Evolutionary conservation across 495 filamentous ascomycete genomes (phyloP).

Genomic region (Aspergillus nanangensis): DNA sequence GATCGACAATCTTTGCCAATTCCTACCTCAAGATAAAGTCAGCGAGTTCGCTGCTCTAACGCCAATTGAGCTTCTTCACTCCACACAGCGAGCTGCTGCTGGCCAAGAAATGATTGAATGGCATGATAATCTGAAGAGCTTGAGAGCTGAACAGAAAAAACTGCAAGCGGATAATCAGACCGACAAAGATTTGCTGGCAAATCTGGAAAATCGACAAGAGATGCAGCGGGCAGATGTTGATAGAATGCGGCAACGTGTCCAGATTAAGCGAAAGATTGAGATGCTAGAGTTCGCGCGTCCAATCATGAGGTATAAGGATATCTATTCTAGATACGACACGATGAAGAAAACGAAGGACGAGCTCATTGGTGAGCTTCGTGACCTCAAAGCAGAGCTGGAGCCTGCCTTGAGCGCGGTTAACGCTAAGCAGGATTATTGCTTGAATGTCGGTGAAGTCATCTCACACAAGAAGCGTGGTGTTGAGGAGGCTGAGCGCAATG

Average conservation of each 20-base stretch:
- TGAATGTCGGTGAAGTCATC: conserved; percentile 44
- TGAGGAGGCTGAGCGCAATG: conserved; percentile 45
- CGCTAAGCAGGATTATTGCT: conserved; percentile 58
- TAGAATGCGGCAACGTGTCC: conserved; percentile 68
- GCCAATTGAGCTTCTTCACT: conserved; percentile 76
- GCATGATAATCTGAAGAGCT: conserved; percentile 68
- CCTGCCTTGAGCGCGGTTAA: conserved; percentile 65
- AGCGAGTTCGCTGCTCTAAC: conserved; percentile 86
- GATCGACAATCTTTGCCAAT: conserved; percentile 97
- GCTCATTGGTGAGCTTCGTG: conserved; percentile 46
- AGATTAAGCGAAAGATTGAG: conserved; percentile 60
- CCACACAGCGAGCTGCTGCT: conserved; percentile 84
- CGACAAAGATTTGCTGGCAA: conserved; percentile 57
- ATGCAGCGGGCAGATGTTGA: conserved; percentile 78
- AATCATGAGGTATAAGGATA: conserved; percentile 55
- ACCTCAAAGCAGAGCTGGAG: conserved; percentile 55
- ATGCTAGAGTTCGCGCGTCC: conserved; percentile 62
- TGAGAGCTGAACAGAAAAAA: conserved; percentile 65
- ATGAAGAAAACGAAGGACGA: conserved; percentile 43
- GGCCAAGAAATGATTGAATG: conserved; percentile 72
- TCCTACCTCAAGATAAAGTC: conserved; percentile 94
- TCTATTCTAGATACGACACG: conserved; percentile 27
- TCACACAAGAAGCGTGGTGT: conserved; percentile 46
- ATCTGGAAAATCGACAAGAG: conserved; percentile 69
- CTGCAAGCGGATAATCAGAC: conserved; percentile 52